phyloP scores from a whole-genome alignment of 108 stramenopile genomes.

The Thalassiosira profunda region DNA sequence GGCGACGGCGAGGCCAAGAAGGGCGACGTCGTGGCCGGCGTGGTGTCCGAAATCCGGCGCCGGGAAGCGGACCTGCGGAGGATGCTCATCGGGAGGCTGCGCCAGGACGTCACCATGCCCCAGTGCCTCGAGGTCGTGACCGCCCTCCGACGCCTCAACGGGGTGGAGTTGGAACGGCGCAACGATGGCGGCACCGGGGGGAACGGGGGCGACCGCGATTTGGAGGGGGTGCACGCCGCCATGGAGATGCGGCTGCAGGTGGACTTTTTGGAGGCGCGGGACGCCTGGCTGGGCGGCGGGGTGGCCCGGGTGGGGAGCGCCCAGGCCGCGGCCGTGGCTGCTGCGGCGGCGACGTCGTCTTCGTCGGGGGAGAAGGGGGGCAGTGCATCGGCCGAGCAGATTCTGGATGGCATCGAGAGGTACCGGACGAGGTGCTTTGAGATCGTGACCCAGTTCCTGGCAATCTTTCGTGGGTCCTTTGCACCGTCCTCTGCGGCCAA shows the following conservation, averaged over 20 bases:
- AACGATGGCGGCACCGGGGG: conserved; percentile 15
- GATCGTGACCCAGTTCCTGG: conserved; percentile 88
- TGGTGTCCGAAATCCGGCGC: conserved; percentile 81
- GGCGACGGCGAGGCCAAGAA: conserved; percentile 30
- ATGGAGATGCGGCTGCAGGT: conserved; percentile 87
- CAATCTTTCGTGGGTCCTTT: conserved; percentile 76
- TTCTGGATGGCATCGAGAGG: conserved; percentile 87
- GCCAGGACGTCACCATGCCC: conserved; percentile 89
- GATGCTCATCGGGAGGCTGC: conserved; percentile 69
- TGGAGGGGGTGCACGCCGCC: conserved; percentile 75
- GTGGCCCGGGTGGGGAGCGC: conserved; percentile 39
- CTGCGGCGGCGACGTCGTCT: conserved; percentile 14
- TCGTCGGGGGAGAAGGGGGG: conserved; percentile 17
- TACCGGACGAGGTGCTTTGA: conserved; percentile 91
- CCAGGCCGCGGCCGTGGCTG: conserved; percentile 21
- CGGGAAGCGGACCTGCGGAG: conserved; percentile 82
- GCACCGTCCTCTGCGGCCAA: conserved; percentile 41
- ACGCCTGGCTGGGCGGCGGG: conserved; percentile 80
- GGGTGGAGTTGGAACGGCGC: conserved; percentile 80
- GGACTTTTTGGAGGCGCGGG: conserved; percentile 87
- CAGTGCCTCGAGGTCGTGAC: conserved; percentile 89
- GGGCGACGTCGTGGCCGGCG: conserved; percentile 62
- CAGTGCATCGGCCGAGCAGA: conserved; percentile 65
- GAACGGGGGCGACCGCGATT: conserved; percentile 22
- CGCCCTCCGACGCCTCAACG: conserved; percentile 81